Base-by-base conservation (phyloP, 2,329 filamentous ascomycete species). In the Diaporthe batatas region DNA sequence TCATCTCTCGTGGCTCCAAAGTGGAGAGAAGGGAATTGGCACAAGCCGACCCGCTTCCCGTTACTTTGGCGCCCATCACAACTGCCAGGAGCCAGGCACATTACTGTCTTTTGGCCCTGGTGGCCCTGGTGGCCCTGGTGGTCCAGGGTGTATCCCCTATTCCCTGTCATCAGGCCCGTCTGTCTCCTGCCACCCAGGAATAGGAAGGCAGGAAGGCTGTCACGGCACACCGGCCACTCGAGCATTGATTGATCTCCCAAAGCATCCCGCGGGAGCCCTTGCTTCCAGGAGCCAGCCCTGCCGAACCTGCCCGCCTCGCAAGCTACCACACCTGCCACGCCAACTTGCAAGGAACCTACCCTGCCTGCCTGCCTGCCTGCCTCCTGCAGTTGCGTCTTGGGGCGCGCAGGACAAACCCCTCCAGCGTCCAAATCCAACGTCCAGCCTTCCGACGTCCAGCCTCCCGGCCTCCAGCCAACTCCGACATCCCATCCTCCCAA, bases 11-110 rank as follows among this genome's bases (percentile, higher is more conserved):
- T 39, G 59, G 59, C 59, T 64, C 59, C 42, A 34, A 49, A 64
- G 62, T 67, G 62, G 62, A 53, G 62, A 53, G 47, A 67, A 67
- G 62, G 62, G 62, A 67, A 67, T 67, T 67, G 62, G 62, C 44
- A 67, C 12, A 64, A 64, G 47, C 44, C 44, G 62, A 67, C 62
- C 62, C 62, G 62, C 62, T 67, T 65, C 62, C 62, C 62, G 62
- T 51, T 51, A 51, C 44, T 65, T 34, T 65, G 62, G 62, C 62
- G 39, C 32, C 29, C 62, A 18, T 14, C 39, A 42, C 39, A 42
- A 18, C 16, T 42, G 39, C 39, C 16, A 6, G 14, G 39, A 18
- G 39, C 39, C 39, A 65, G 44, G 44, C 62, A 65, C 62, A 65
- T 65, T 42, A 14, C 39, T 16, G 44, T 39, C 32, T n/a, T 59